These are phyloP conservation scores for Tolypocladium inflatum DNA, from an alignment of 2,329 filamentous ascomycete species.

Conservation along the genomic window DNA sequence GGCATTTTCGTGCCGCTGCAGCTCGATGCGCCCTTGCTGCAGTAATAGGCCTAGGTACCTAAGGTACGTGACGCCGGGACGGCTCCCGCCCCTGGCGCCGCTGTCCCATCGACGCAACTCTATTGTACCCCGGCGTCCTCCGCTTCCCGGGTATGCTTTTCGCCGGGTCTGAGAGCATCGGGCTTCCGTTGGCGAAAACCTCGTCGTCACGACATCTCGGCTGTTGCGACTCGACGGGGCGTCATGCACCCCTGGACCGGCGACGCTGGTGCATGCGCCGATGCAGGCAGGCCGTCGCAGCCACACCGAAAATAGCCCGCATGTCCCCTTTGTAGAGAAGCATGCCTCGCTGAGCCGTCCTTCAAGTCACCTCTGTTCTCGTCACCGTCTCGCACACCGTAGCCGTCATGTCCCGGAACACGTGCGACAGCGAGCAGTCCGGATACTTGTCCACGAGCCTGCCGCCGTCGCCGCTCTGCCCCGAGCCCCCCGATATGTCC, in stretches of 20 bases:
- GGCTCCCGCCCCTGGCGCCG: background rate
- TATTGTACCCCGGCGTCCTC: background rate
- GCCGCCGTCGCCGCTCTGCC: constrained; percentile 4
- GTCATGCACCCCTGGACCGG: background rate
- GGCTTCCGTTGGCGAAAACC: background rate
- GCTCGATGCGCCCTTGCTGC: background rate
- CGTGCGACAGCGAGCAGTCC: constrained; percentile 57
- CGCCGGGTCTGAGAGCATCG: background rate
- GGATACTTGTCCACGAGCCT: constrained; percentile 61
- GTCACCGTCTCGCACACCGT: background rate
- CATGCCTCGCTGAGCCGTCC: background rate
- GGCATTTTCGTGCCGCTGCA: too few species aligned
- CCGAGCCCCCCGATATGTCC: constrained; percentile 28
- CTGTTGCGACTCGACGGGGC: background rate
- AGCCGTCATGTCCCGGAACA: constrained; percentile 57
- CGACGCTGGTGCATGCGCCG: background rate
- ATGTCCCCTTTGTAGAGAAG: too few species aligned
- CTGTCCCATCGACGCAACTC: background rate
- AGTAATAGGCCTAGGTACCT: background rate
- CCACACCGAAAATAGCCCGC: background rate
- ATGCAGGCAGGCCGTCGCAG: background rate
- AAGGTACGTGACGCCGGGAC: background rate
- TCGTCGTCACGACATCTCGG: background rate
- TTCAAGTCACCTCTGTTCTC: background rate
- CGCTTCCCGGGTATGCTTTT: background rate